phyloP scores from a whole-genome alignment of 1,284 basidiomycete genomes.

The Thelephora terrestris region DNA sequence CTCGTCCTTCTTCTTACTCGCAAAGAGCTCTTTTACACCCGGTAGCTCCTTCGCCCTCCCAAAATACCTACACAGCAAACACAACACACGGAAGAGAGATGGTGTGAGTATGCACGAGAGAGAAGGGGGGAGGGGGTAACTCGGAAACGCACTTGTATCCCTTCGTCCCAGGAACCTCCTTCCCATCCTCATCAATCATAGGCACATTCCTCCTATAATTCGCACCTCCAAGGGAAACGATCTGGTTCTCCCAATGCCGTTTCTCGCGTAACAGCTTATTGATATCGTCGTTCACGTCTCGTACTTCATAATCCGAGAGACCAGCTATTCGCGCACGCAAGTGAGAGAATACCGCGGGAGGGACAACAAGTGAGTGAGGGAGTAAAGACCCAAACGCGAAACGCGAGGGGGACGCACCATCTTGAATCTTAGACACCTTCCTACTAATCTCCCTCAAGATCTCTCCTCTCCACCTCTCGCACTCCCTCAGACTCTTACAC shows the following conservation, averaged over 20 bases:
- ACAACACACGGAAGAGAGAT: not conserved
- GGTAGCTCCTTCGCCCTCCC: constrained; percentile 95
- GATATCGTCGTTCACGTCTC: constrained; percentile 97
- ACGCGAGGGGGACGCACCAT: constrained; percentile 47
- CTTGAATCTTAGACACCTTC: constrained; percentile 97
- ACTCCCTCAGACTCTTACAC: constrained; percentile 87
- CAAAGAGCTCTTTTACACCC: constrained; percentile 90
- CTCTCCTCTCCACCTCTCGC: constrained; percentile 93
- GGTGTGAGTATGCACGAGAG: not conserved
- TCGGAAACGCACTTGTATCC: constrained; percentile 83
- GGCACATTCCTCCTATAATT: constrained; percentile 89
- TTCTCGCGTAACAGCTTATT: constrained; percentile 95
- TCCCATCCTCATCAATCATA: constrained; percentile 90
- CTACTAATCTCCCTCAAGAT: constrained; percentile 90
- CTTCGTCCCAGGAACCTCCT: constrained; percentile 93
- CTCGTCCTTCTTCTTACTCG: constrained; percentile 73
- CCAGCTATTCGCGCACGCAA: constrained; percentile 46
- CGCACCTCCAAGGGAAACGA: constrained; percentile 89
- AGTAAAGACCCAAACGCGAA: not conserved
- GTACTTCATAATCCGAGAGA: constrained; percentile 91
- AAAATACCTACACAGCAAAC: constrained; percentile 74
- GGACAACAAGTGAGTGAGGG: not conserved
- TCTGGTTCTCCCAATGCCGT: constrained; percentile 96
- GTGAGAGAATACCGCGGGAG: constrained; percentile 2
- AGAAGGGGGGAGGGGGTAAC: not conserved